These are phyloP conservation scores for Stephania yunnanensis DNA, from an alignment of 164 flowering plant genomes.

Conservation along the genomic window DNA sequence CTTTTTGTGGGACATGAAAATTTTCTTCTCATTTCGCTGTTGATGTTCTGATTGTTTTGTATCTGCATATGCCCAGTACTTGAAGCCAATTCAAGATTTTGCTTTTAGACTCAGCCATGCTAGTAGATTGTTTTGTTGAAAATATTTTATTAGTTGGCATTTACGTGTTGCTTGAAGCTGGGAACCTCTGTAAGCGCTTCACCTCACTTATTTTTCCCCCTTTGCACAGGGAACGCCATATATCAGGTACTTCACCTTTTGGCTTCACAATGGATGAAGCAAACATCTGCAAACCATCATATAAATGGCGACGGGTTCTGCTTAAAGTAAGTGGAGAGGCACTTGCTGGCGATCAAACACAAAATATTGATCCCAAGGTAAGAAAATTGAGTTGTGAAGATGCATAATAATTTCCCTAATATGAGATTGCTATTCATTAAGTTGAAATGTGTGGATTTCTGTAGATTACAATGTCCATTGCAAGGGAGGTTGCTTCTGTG, in stretches of 20 bases:
- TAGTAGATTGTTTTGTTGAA: neutral
- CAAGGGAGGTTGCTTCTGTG: conserved; percentile 92
- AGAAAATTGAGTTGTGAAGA: neutral
- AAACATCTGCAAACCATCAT: conserved; percentile 34
- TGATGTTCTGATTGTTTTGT: neutral
- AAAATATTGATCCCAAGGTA: conserved; percentile 97
- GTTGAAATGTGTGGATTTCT: neutral
- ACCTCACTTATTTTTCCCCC: neutral
- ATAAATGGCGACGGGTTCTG: conserved; percentile 86
- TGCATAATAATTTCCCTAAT: neutral
- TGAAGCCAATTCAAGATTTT: neutral
- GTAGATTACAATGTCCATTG: conserved; percentile 89
- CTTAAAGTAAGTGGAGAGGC: conserved; percentile 99
- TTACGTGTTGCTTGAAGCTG: neutral
- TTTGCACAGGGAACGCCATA: conserved; percentile 40
- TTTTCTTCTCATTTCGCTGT: neutral
- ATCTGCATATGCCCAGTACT: neutral
- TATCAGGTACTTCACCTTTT: conserved; percentile 40
- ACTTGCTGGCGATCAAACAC: conserved; percentile 80
- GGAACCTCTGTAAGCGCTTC: neutral
- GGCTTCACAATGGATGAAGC: conserved; percentile 42
- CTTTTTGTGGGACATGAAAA: neutral
- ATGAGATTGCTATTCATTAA: neutral
- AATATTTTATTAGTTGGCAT: neutral
- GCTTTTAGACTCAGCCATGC: neutral